Evolutionary conservation across 768 basidiomycete genomes (phyloP).

Genomic region (Macrocybe gigantea): DNA sequence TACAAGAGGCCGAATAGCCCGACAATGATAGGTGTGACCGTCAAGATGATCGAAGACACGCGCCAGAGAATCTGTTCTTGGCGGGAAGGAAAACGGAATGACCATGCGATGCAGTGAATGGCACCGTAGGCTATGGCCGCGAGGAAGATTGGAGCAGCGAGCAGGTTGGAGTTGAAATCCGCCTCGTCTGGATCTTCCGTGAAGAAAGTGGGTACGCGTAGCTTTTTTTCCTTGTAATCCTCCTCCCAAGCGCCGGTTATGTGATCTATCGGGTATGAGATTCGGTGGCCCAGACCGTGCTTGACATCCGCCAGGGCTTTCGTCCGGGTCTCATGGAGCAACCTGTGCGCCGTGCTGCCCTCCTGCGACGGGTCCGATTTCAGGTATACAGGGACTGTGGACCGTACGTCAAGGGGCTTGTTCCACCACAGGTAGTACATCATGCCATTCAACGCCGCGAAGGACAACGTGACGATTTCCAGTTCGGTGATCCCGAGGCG

Average conservation of each 20-base stretch:
- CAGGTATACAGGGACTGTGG: conserved; percentile 5
- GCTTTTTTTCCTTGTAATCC: background rate
- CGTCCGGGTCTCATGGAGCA: background rate
- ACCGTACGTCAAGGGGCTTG: conserved; percentile 23
- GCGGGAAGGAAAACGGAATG: conserved; percentile 12
- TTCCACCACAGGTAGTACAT: conserved; percentile 29
- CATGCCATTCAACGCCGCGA: conserved; percentile 16
- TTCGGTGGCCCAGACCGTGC: background rate
- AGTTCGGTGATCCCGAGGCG: conserved; percentile 20
- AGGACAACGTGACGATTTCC: conserved; percentile 24
- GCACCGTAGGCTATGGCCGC: conserved; percentile 11
- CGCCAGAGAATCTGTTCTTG: conserved; percentile 16
- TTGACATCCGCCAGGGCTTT: background rate
- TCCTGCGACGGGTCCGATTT: background rate
- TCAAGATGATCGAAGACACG: conserved; percentile 8
- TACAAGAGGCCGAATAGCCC: too few relatives aligned
- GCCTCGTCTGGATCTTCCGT: background rate
- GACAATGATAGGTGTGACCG: conserved; percentile 3
- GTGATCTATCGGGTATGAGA: background rate
- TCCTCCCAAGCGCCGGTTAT: background rate
- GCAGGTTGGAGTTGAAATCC: background rate
- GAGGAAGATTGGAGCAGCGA: background rate
- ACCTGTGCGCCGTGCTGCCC: background rate
- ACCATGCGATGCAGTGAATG: conserved; percentile 15
- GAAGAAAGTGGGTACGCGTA: background rate